Evolutionary conservation across 2,329 filamentous ascomycete species (phyloP), one percentile per base, ranked within the genome.

Genomic region (Phaeosphaeriaceae sp.): DNA sequence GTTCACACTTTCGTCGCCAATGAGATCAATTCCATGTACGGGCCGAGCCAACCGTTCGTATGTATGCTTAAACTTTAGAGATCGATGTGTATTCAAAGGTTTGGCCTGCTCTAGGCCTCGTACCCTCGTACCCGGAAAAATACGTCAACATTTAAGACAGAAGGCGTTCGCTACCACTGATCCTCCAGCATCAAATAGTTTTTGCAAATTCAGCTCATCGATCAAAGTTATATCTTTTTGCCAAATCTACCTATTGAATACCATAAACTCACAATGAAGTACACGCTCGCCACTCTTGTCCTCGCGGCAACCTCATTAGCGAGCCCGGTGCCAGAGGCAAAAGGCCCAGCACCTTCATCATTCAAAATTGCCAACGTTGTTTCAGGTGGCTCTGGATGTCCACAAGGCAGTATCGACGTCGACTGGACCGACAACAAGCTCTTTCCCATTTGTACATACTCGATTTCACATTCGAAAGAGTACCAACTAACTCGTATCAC

Each of bases 371-470:
- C 54, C 9, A 65, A 59, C 9, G 61, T 71, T 33, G 48, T 67
- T 30, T 65, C 54, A 8, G 70, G 67, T 29, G 70, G 70, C 46
- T 70, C 66, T 2, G 70, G 70, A 26, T 73, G 70, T 42, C 70
- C 70, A 2, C 67, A 70, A 48, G 70, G 67, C 42, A 70, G 66
- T 52, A 66, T 73, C 45, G 61, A 73, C 48, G 49, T 71, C 41
- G 44, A 65, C 45, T 71, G 62, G 60, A 69, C 61, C 21, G 62
- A 70, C 45, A 56, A 61, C 49, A 45, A 46, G 20, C 53, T 71
- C 21, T 48, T 72, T 4, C 70, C 70, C 16, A 71, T 72, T 42
- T 58, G 66, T 70, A 61, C 39, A 63, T 45, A 17, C 12, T 26
- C 7, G 7, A 21, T 16, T n/a, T 18, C 29, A 13, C 7, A 33